phyloP scores from a whole-genome alignment of 352 stramenopile genomes.

The Globisporangium acanthophoron region DNA sequence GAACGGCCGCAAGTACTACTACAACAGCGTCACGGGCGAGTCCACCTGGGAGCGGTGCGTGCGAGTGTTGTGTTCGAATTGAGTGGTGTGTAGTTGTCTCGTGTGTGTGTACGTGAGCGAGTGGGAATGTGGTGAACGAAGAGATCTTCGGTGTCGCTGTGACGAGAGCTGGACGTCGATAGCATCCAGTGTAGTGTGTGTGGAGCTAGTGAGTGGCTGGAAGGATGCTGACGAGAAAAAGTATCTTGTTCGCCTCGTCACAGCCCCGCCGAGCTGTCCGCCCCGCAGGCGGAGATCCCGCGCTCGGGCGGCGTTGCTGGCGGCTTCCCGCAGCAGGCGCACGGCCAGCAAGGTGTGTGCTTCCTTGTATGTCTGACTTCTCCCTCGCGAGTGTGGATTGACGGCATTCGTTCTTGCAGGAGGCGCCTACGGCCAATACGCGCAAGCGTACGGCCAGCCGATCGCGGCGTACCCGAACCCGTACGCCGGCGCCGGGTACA shows the following conservation, averaged over 20 bases:
- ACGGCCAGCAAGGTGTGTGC: constrained; percentile 38
- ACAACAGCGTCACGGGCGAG: constrained; percentile 88
- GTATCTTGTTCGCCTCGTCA: not conserved
- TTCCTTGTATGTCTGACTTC: not conserved
- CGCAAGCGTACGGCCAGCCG: constrained; percentile 69
- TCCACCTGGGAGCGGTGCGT: constrained; percentile 86
- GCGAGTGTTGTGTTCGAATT: not conserved
- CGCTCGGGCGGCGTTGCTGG: constrained; percentile 19
- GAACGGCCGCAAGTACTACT: constrained; percentile 91
- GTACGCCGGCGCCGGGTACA: constrained; percentile 72
- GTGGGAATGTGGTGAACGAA: not conserved
- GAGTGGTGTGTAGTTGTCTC: not conserved
- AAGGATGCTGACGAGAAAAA: not conserved
- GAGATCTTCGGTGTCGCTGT: not conserved
- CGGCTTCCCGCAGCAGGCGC: constrained; percentile 29
- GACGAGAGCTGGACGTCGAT: not conserved
- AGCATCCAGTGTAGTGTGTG: not conserved
- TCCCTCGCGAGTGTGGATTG: not conserved
- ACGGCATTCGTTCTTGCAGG: constrained; percentile 4
- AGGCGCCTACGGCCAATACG: constrained; percentile 55
- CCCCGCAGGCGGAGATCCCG: constrained; percentile 31
- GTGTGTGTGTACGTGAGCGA: constrained; percentile 4
- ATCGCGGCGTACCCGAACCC: constrained; percentile 64
- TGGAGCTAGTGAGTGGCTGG: too few relatives aligned
- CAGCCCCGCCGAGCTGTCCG: constrained; percentile 50